Evolutionary conservation across 805 yeast genomes (phyloP), one percentile per base, ranked within the genome.

Genomic region (Starmerella gropengiesseri): DNA sequence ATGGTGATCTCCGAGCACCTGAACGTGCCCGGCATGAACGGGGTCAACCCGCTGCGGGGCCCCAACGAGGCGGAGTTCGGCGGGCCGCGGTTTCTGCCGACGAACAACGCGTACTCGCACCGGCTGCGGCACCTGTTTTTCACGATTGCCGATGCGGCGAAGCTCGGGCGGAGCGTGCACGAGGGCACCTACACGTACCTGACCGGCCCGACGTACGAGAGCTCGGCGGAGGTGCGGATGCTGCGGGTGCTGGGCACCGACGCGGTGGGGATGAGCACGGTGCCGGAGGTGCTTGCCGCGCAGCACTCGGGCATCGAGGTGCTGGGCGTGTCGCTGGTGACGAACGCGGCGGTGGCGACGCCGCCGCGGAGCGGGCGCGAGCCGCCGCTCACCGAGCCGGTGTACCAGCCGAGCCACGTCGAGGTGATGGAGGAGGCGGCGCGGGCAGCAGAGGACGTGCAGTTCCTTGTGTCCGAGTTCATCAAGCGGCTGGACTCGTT

Each of bases 261-360:
- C 61, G 82, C 91, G 0, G 97, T 87, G 2, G 97, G 97, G 4
- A 89, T 89, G 98, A 81, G 94, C 44, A 91, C 97, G 0, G 96
- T 89, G 26, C 96, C 98, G 0, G 98, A 89, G 62, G 94, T 85
- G 2, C 75, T 85, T 47, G 80, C 85, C 16, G 97, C 95, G 2
- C 77, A 94, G 59, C 97, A 91, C 60, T 72, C 78, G 46, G 94
- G 87, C 1, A 62, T 91, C 65, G 71, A 67, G 50, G 94, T 86
- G 5, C 65, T 89, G 48, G 97, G 96, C 0, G 60, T 89, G 31
- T 80, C 91, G 50, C 68, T 91, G 47, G 79, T 89, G 53, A 89
- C 97, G 17, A 89, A 89, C 57, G 78, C 74, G 1, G 86, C 84
- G 28, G 81, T 86, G 6, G 71, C 71, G 20, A 80, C 72, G 21